phyloP scores from a whole-genome alignment of 257 asterid species.

The Pogostemon cablin region DNA sequence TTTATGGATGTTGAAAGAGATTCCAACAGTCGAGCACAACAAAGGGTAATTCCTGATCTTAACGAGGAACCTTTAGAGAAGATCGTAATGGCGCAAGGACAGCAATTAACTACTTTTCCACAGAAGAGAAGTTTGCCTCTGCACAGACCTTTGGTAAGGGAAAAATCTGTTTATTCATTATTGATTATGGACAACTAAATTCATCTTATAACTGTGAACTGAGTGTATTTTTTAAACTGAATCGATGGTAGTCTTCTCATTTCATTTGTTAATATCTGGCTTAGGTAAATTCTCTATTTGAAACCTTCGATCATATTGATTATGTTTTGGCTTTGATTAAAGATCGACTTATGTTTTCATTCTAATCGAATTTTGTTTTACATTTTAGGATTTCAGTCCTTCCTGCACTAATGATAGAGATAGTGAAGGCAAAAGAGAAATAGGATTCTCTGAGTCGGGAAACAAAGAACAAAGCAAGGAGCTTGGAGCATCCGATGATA shows the following conservation, averaged over 20 bases:
- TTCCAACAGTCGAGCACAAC: slow-evolving; percentile 27
- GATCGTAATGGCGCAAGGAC: slow-evolving; percentile 25
- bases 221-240: neutral
- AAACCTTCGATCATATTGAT: slow-evolving; percentile 1
- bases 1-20: slow-evolving; percentile 37
- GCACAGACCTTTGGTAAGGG: slow-evolving; percentile 38
- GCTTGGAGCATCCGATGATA: slow-evolving; percentile 54
- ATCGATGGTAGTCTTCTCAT: neutral
- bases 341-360: neutral
- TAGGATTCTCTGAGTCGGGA: slow-evolving; percentile 32
- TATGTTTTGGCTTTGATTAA: neutral
- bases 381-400: slow-evolving; percentile 43
- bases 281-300: neutral
- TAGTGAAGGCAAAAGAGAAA: slow-evolving; percentile 37
- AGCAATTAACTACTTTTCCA: slow-evolving; percentile 30
- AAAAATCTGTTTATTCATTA: neutral
- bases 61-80: slow-evolving; percentile 42
- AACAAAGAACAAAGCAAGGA: slow-evolving; percentile 39
- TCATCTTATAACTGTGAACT: neutral
- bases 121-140: slow-evolving; percentile 34
- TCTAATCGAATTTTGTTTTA: slow-evolving; percentile 19
- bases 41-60: slow-evolving; percentile 53
- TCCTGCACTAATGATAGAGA: slow-evolving; percentile 32
- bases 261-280: neutral
- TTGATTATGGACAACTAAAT: too few relatives aligned